phyloP scores from a whole-genome alignment of 768 basidiomycete species.

The Clitopilus hobsonii region DNA sequence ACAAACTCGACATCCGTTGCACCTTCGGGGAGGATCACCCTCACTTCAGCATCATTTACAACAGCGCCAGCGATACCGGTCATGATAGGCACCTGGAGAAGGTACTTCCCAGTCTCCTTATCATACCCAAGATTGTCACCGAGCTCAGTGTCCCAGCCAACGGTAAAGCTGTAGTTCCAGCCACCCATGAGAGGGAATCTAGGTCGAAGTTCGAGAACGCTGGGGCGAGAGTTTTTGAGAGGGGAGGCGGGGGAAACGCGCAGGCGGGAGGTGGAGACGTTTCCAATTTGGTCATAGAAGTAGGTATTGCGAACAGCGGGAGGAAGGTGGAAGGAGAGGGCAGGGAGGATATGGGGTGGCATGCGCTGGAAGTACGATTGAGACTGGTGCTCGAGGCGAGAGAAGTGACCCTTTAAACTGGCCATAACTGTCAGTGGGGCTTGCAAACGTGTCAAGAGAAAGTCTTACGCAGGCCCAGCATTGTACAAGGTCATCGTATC shows the following conservation, averaged over 20 bases:
- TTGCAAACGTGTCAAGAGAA: background rate
- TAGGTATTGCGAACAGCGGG: conserved; percentile 78
- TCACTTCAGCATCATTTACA: conserved; percentile 74
- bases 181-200: conserved; percentile 93
- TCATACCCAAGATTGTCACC: conserved; percentile 69
- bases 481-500: conserved; percentile 86
- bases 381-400: conserved; percentile 82
- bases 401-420: conserved; percentile 95
- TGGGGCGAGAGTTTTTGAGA: conserved; percentile 50
- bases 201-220: conserved; percentile 78
- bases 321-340: conserved; percentile 77
- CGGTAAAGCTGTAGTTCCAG: conserved; percentile 95
- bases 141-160: conserved; percentile 91
- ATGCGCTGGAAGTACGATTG: conserved; percentile 65
- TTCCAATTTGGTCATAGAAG: conserved; percentile 90
- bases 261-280: conserved; percentile 91
- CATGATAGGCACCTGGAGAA: conserved; percentile 82
- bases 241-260: conserved; percentile 63
- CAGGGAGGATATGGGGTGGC: conserved; percentile 67
- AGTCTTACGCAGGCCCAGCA: conserved; percentile 80
- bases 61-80: conserved; percentile 77
- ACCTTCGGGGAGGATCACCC: conserved; percentile 89
- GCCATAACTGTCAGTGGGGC: conserved; percentile 3
- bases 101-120: conserved; percentile 55
- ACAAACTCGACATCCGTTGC: conserved; percentile 80